These are phyloP conservation scores for Scheffersomyces lignosus DNA, from an alignment of 805 yeast genomes.

Conservation along the genomic window DNA sequence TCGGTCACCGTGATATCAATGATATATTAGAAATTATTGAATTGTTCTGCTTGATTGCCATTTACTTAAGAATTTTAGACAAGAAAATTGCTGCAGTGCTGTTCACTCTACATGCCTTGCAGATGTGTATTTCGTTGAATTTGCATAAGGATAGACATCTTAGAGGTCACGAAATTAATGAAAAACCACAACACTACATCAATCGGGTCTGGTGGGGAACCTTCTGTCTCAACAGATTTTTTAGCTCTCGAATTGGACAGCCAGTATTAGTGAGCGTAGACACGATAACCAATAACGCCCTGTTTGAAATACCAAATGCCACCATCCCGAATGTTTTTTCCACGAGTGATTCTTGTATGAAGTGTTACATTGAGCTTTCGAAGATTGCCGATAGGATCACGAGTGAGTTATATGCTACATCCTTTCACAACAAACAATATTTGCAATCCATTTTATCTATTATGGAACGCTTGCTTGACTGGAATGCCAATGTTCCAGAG, in stretches of 20 bases:
- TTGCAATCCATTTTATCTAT: constrained; percentile 14
- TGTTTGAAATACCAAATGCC: constrained; percentile 7
- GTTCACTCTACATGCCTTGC: constrained; percentile 24
- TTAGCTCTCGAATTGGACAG: constrained; percentile 24
- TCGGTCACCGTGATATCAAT: constrained; percentile 9
- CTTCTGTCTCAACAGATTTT: constrained; percentile 26
- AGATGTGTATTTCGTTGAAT: constrained; percentile 25
- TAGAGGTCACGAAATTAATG: constrained; percentile 6
- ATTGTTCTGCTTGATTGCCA: constrained; percentile 20
- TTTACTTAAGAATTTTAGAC: constrained; percentile 24
- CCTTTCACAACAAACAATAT: constrained; percentile 15
- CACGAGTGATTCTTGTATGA: constrained; percentile 15
- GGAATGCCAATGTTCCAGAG: constrained; percentile 22
- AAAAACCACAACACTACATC: constrained; percentile 2
- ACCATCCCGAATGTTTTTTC: too few relatives aligned
- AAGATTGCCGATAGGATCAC: constrained; percentile 24
- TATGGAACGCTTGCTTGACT: constrained; percentile 16
- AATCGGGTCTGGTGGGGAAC: constrained; percentile 24
- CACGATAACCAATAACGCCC: constrained; percentile 16
- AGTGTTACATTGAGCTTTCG: constrained; percentile 22
- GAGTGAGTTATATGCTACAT: constrained; percentile 18
- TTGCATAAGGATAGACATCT: constrained; percentile 18
- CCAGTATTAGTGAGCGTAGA: constrained; percentile 19
- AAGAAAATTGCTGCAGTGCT: constrained; percentile 26
- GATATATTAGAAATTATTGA: constrained; percentile 23